Base-by-base conservation (phyloP, 2,329 filamentous ascomycete species). In the Xylariaceae sp. region DNA sequence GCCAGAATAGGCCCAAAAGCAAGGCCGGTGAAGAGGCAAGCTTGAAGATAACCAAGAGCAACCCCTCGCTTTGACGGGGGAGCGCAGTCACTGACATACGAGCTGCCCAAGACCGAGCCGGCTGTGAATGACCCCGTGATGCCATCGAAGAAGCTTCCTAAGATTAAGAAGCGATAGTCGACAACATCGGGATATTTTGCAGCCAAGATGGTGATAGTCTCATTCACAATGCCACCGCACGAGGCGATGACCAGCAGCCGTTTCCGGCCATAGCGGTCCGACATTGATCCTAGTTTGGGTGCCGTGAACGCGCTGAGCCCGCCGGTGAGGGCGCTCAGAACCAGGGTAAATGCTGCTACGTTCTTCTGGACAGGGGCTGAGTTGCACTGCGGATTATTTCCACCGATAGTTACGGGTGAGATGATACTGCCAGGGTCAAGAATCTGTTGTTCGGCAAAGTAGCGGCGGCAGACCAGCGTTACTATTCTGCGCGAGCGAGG, bases 41-140 rank as follows among this genome's bases (percentile, higher is more conserved):
- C 92, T 65, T 97, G 91, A 64, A 97, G 87, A 68, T 92, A 93
- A 6, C 91, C 92, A 70, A 97, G 94, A 4, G 86, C 84, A 6
- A 96, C 88, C 55, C 88, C 89, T 16, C 94, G 85, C 65, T 84
- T 84, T 24, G 89, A 87, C 0, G 92, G 89, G 3, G 88, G 78
- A 0, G 92, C 93, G 72, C 91, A 96, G 71, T 99, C 94, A 33
- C 91, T 87, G 10, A 89, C 87, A 71, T 97, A 99, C 0, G 93
- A 91, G 70, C 95, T 87, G 18, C 85, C 86, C 53, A 96, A 76
- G 16, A 87, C 76, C 39, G 88, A 88, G 23, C 87, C 88, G 0
- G 91, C 84, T 1, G 92, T 96, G 69, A 97, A 96, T 0, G 92
- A 96, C 6, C 94, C 94, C 8, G 86, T 86, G 4, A 96, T 67